Evolutionary conservation across 352 stramenopile genomes (phyloP), one percentile per base, ranked within the genome.

Genomic region (Phytophthora citricola): DNA sequence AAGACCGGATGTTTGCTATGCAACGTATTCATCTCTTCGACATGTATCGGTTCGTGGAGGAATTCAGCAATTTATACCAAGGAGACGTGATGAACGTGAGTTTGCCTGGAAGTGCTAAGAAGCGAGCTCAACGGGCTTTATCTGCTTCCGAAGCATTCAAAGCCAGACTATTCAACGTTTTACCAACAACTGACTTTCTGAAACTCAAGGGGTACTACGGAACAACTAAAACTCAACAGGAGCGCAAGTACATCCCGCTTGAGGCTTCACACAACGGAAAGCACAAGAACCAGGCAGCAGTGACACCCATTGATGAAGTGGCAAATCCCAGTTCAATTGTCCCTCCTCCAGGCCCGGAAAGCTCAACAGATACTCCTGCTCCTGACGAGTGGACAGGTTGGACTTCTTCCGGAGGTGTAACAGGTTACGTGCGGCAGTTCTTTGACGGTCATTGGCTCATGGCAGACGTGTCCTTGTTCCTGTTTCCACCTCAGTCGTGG

Each of bases 31-130:
- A 93, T 40, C 78, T 87, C 53, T 92, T 91, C 45, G 85, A 95
- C 55, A 84, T 91, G 60, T 90, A 90, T 55, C 68, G 58, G 0
- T 95, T 95, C 44, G 71, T 94, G 2, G 77, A 91, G 44, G 76
- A 87, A 36, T 95, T 95, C 34, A 85, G 78, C 26, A 87, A 92
- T 17, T 44, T 93, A 0, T 95, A 90, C 58, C 72, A 82, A 39
- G 84, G 63, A 15, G 87, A 95, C 20, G 78, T 89, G 7, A 89
- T 93, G 85, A 93, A 95, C 48, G 71, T 89, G 14, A 93, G 79
- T 4, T 67, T 93, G 14, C 74, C 85, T 7, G 80, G 83, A 0
- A 90, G 75, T 45, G 75, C 78, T 0, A 80, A 83, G 36, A 91
- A 89, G 51, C 68, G 77, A n/a, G 76, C 67, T 0, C 77, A 87